Base-by-base conservation (phyloP, 2,329 filamentous ascomycete species). In the Coniochaeta pulveracea region DNA sequence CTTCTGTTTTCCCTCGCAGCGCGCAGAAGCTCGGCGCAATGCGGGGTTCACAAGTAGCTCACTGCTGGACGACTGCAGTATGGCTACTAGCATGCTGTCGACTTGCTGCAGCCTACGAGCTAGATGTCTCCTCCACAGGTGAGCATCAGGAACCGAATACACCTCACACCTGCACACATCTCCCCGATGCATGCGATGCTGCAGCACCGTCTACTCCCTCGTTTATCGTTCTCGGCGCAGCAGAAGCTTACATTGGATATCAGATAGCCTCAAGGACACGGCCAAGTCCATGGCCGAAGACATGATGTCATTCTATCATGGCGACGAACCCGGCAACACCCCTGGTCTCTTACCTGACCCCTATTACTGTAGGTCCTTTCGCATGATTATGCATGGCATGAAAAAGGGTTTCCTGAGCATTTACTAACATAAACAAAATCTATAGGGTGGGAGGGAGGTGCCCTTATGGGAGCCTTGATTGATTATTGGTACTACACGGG, bases 401-500 rank as follows among this genome's bases (percentile, higher is more conserved):
- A 9, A 24, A 24, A 24, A 26, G 22, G 22, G 9, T 9, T 24
- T 24, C n/a, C n/a, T 24, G 9, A n/a, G 9, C 22, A 24, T 24
- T 24, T 24, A 24, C n/a, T 24, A 24, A 24, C 22, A 9, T 9
- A 24, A 9, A 26, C 18, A 16, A 22, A 17, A 21, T 36, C 17
- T 33, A 10, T 34, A 69, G 65, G 66, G 65, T 84, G 74, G 80
- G 77, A 80, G 55, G 77, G 65, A 9, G 80, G 80, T 33, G 79
- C 79, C 37, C 74, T 85, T 64, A 63, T 74, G 52, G 69, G 69
- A 16, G 64, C 77, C 5, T 59, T 88, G 41, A 65, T 88, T 33
- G 80, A 88, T 44, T 88, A 88, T 50, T 88, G 81, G 80, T 81
- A 78, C 48, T 85, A 84, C 50, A 88, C 82, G 0, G 76, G 76